A percentile compares a stretch with the other conserved stretches of the same genome.
Evolutionary conservation across 2,329 filamentous ascomycete species (phyloP).

Genomic region (Fusarium sp.): DNA sequence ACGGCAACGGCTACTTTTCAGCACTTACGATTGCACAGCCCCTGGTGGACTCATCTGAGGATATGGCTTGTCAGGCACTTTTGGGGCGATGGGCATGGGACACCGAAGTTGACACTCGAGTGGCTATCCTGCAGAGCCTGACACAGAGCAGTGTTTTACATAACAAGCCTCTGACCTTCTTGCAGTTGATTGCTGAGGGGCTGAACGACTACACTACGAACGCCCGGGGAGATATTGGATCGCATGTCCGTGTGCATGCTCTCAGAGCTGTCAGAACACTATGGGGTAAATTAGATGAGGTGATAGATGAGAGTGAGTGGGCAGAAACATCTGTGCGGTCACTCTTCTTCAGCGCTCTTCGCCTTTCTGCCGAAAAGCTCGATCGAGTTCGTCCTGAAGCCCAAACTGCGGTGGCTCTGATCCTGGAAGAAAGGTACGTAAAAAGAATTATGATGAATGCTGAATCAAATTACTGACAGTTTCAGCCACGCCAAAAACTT

Average conservation of each 20-base stretch:
- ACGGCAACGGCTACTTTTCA: constrained; percentile 64
- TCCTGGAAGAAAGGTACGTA: constrained; percentile 58
- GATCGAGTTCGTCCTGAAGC: constrained; percentile 83
- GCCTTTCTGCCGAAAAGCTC: constrained; percentile 87
- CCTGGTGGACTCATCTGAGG: constrained; percentile 46
- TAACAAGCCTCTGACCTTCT: constrained; percentile 55
- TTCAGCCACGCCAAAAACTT: constrained; percentile 53
- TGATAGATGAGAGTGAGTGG: constrained; percentile 22
- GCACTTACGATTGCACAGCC: constrained; percentile 64
- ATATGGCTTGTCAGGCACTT: constrained; percentile 58
- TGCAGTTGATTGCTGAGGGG: constrained; percentile 63
- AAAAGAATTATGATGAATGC: not conserved
- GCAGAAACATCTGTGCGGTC: constrained; percentile 49
- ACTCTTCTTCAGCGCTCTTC: constrained; percentile 65
- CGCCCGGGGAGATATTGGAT: constrained; percentile 89
- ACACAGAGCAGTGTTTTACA: constrained; percentile 58
- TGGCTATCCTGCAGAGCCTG: constrained; percentile 67
- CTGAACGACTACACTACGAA: constrained; percentile 93
- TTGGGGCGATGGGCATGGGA: constrained; percentile 65
- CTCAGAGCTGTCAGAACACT: constrained; percentile 78
- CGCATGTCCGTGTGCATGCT: constrained; percentile 83
- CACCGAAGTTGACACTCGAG: constrained; percentile 62
- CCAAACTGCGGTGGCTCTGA: constrained; percentile 62
- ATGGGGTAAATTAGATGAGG: constrained; percentile 54
- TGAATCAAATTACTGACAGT: constrained; percentile 38